phyloP scores from a whole-genome alignment of 2,329 filamentous ascomycete species.

The Cordyceps militaris region DNA sequence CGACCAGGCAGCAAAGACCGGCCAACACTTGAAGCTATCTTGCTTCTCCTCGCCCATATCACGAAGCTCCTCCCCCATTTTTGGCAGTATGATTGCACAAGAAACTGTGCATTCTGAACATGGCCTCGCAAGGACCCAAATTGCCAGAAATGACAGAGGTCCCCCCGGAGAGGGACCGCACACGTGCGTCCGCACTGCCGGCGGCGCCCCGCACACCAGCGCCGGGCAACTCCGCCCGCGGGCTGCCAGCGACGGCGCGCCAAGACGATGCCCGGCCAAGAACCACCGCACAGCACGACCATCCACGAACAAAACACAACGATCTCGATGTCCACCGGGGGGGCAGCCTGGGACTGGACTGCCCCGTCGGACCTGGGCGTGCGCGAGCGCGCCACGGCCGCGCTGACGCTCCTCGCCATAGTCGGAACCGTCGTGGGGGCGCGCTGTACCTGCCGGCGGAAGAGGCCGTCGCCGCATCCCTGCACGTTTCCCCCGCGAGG shows the following conservation, averaged over 20 bases:
- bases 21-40: not conserved
- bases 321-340: conserved; percentile 15
- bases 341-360: conserved; percentile 23
- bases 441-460: conserved; percentile 28
- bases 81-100: no score
- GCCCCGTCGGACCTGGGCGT: conserved; percentile 57
- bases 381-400: conserved; percentile 75
- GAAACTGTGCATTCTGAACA: not conserved
- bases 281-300: no score
- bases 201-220: not conserved
- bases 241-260: not conserved
- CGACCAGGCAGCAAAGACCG: no score
- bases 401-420: conserved; percentile 63
- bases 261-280: no score
- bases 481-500: conserved; percentile 16
- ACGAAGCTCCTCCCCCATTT: not conserved
- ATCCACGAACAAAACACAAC: no score
- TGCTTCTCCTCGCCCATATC: not conserved
- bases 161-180: not conserved
- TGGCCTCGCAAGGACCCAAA: not conserved
- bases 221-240: not conserved
- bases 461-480: conserved; percentile 17
- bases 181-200: not conserved
- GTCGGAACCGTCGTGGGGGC: conserved; percentile 26
- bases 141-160: not conserved